A percentile compares a stretch with the other conserved stretches of the same genome.
Conservation (phyloP, 257 asterid species). For the Primulina tabacum region DNA sequence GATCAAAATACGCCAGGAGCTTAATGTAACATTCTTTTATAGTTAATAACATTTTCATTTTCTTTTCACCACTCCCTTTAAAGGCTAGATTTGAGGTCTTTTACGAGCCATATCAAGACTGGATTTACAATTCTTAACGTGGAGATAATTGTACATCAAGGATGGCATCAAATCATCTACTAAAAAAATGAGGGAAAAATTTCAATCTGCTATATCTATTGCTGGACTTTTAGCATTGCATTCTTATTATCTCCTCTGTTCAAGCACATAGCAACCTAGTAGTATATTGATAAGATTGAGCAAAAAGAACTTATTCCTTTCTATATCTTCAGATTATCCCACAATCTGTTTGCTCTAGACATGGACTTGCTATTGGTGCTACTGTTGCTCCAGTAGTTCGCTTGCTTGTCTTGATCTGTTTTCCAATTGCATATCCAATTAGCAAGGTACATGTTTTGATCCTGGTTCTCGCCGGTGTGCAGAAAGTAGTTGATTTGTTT, state of each 20-base stretch:
- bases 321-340: constrained; percentile 70
- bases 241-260: neutral
- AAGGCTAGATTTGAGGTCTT: constrained; percentile 13
- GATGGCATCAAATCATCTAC: neutral
- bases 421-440: constrained; percentile 95
- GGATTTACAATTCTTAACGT: neutral
- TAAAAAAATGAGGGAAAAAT: neutral
- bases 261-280: constrained; percentile 4
- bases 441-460: constrained; percentile 69
- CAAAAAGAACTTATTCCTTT: constrained; percentile 9
- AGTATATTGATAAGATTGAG: constrained; percentile 13
- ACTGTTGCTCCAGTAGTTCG: constrained; percentile 75
- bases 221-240: neutral
- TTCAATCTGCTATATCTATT: neutral
- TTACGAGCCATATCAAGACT: neutral
- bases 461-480: neutral
- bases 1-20: neutral
- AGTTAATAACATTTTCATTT: neutral
- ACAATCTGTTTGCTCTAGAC: constrained; percentile 87
- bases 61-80: neutral
- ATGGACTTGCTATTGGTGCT: constrained; percentile 95
- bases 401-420: constrained; percentile 83
- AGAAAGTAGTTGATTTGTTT: neutral
- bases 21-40: neutral
- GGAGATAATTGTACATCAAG: constrained; percentile 6